Evolutionary conservation across 768 basidiomycete species (phyloP).

Genomic region (Nevesoporus exiguus): DNA sequence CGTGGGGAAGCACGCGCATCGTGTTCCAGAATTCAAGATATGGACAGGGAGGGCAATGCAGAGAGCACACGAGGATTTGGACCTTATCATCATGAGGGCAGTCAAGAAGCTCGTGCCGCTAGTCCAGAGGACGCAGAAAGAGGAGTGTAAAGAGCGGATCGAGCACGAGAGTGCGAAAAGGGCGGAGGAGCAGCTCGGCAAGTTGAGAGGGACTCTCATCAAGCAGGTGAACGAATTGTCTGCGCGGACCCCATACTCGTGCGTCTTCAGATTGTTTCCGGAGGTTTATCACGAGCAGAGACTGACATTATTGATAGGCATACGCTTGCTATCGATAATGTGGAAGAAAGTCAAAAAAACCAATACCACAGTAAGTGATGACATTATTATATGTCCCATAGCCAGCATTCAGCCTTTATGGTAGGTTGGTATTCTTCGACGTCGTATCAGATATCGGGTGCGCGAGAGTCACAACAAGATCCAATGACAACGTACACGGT

Average conservation of each 20-base stretch:
- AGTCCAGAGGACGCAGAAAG: not conserved
- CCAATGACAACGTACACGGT: conserved; percentile 21
- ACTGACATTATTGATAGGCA: conserved; percentile 4
- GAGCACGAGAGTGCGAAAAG: not conserved
- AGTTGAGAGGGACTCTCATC: not conserved
- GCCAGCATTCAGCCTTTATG: not conserved
- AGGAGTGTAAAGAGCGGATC: not conserved
- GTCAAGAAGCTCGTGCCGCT: not conserved
- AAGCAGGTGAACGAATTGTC: not conserved
- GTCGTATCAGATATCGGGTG: conserved; percentile 2
- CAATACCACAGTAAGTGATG: not conserved
- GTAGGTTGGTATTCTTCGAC: not conserved
- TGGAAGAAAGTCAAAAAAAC: not conserved
- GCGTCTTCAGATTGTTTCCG: not conserved
- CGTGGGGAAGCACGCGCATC: not conserved
- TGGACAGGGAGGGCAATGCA: not conserved
- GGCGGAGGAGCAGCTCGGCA: not conserved
- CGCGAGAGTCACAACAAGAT: conserved; percentile 12
- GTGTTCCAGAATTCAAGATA: not conserved
- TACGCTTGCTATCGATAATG: conserved; percentile 3
- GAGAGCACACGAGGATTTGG: not conserved
- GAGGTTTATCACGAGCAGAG: not conserved
- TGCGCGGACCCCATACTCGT: not conserved
- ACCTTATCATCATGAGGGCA: not conserved
- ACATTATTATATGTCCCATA: not conserved